phyloP scores from a whole-genome alignment of 164 flowering plant species.

The Nymphaea colorata region DNA sequence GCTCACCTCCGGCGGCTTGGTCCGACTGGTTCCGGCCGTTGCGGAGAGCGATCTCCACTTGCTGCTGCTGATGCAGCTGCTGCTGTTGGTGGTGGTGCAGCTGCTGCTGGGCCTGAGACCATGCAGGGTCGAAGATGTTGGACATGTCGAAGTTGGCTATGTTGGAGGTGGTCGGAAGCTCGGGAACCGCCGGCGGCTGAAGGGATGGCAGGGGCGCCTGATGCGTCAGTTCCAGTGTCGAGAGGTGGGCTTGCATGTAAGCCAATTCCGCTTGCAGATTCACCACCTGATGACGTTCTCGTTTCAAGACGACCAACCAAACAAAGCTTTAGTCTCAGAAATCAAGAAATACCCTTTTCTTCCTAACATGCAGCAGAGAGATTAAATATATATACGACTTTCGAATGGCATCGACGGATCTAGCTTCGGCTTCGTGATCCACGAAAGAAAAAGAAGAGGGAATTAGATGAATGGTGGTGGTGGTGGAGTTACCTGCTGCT shows the following conservation, averaged over 20 bases:
- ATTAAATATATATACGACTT: too few relatives aligned
- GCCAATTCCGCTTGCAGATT: constrained; percentile 63
- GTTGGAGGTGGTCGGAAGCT: constrained; percentile 14
- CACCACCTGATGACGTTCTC: constrained; percentile 31
- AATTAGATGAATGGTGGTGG: neutral
- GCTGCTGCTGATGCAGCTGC: constrained; percentile 19
- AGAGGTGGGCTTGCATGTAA: constrained; percentile 59
- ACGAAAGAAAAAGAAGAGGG: neutral
- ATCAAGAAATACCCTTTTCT: too few relatives aligned
- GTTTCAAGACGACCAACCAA: neutral
- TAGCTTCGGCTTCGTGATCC: neutral
- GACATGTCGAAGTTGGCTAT: constrained; percentile 32
- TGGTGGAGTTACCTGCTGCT: constrained; percentile 58
- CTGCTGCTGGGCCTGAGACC: constrained; percentile 4
- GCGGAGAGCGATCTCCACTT: constrained; percentile 4
- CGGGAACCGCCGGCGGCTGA: constrained; percentile 15
- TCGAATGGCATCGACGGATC: too few relatives aligned
- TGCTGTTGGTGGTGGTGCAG: constrained; percentile 25
- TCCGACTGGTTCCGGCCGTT: constrained; percentile 13
- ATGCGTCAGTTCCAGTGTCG: constrained; percentile 50
- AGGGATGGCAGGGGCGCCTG: constrained; percentile 46
- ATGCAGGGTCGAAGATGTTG: constrained; percentile 34
- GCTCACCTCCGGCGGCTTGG: constrained; percentile 24
- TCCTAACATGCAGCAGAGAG: too few relatives aligned
- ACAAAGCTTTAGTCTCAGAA: neutral